These are phyloP conservation scores for Yamadazyma friedrichii DNA, from an alignment of 1,139 yeast species.

Conservation along the genomic window DNA sequence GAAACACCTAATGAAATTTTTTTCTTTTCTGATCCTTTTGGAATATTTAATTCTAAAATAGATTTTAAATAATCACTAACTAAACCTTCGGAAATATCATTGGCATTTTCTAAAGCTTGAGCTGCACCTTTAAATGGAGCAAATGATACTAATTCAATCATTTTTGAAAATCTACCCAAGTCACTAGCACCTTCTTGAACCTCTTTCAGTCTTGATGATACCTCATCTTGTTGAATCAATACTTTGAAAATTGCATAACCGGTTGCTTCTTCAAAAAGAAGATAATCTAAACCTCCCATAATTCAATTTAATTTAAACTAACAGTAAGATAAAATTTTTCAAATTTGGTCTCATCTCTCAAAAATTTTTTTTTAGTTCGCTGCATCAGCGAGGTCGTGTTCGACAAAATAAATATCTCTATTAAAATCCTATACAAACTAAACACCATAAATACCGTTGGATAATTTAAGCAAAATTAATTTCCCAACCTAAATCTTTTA, in stretches of 20 bases:
- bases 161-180: slow-evolving; percentile 83
- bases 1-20: slow-evolving; percentile 78
- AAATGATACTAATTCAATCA: slow-evolving; percentile 90
- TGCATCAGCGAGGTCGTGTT: background rate
- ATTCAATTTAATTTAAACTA: slow-evolving; percentile 5
- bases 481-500: slow-evolving; percentile 73
- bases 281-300: slow-evolving; percentile 78
- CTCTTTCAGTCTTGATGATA: slow-evolving; percentile 88
- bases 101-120: slow-evolving; percentile 96
- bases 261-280: slow-evolving; percentile 97
- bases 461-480: slow-evolving; percentile 62
- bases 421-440: too few species aligned
- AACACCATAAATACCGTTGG: too few species aligned
- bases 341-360: slow-evolving; percentile 8
- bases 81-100: slow-evolving; percentile 95
- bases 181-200: slow-evolving; percentile 92
- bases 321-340: slow-evolving; percentile 10
- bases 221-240: slow-evolving; percentile 88
- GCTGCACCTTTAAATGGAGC: slow-evolving; percentile 99
- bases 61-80: slow-evolving; percentile 91
- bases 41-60: slow-evolving; percentile 84
- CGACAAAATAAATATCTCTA: too few species aligned
- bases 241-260: slow-evolving; percentile 98
- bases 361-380: background rate
- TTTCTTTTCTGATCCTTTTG: slow-evolving; percentile 75